A percentile compares a stretch with the other conserved stretches of the same genome.
These are phyloP conservation scores for Williopsis jadinii DNA, from an alignment of 1,139 yeast genomes.

Conservation along the genomic window DNA sequence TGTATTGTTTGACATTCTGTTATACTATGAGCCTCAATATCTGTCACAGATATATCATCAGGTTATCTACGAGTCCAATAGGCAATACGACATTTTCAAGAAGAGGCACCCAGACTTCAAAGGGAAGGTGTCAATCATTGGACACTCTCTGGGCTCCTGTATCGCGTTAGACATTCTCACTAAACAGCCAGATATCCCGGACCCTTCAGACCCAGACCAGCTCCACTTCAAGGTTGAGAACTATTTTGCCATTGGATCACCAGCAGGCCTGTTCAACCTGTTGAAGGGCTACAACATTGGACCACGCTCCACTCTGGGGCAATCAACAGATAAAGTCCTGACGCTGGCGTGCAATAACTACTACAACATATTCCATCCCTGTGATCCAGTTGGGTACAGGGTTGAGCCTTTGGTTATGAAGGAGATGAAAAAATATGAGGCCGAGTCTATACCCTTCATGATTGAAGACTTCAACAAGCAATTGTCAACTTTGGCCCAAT, in stretches of 20 bases:
- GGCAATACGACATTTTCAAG: conserved; percentile 52
- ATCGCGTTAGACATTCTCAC: conserved; percentile 74
- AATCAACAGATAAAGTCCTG: conserved; percentile 8
- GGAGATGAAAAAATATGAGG: conserved; percentile 46
- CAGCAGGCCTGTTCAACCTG: conserved; percentile 79
- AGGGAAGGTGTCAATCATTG: conserved; percentile 77
- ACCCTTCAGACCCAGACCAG: conserved; percentile 21
- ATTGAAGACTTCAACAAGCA: conserved; percentile 21
- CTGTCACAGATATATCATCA: conserved; percentile 53
- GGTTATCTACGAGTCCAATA: conserved; percentile 66
- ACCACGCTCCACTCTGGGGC: conserved; percentile 11
- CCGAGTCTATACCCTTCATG: conserved; percentile 31
- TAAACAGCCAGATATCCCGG: conserved; percentile 37
- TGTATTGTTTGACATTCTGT: conserved; percentile 75
- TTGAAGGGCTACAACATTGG: conserved; percentile 51
- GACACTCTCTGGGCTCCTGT: conserved; percentile 89
- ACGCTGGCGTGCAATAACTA: conserved; percentile 51
- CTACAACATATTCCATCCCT: conserved; percentile 78
- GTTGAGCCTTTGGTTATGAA: conserved; percentile 72
- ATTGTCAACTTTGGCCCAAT: conserved; percentile 24
- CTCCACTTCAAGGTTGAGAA: conserved; percentile 68
- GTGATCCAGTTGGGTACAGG: conserved; percentile 86
- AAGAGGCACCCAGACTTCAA: conserved; percentile 66
- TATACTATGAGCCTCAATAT: conserved; percentile 77
- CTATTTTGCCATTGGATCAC: conserved; percentile 81